A percentile compares a stretch with the other conserved stretches of the same genome.
phyloP scores from a whole-genome alignment of 2,329 filamentous ascomycete genomes.

The Botryotinia calthae region DNA sequence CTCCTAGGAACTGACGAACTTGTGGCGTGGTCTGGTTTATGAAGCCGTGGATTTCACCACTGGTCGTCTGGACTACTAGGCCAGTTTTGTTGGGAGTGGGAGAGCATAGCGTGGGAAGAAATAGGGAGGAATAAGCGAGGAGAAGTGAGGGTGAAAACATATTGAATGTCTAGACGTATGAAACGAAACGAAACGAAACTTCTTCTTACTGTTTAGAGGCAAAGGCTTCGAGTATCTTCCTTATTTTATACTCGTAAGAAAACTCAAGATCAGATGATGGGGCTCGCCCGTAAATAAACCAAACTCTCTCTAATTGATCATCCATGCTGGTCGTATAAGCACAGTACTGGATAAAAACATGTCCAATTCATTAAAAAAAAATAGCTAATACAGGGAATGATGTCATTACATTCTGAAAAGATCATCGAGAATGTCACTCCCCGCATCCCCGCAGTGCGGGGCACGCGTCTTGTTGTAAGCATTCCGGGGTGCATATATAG shows the following conservation, averaged over 20 bases:
- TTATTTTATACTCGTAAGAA: background rate
- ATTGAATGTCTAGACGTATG: background rate
- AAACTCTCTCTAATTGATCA: background rate
- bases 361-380: background rate
- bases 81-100: background rate
- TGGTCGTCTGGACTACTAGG: constrained; percentile 25
- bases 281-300: background rate
- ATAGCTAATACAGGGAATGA: background rate
- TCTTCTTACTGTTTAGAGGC: background rate
- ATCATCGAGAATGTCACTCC: background rate
- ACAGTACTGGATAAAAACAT: background rate
- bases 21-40: constrained; percentile 26
- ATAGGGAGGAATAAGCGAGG: background rate
- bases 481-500: background rate
- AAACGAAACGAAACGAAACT: background rate
- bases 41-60: constrained; percentile 24
- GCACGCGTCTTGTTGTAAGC: too few species aligned
- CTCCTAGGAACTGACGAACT: constrained; percentile 40
- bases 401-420: background rate
- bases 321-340: background rate
- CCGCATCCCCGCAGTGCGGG: background rate
- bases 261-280: background rate
- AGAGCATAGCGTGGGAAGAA: background rate
- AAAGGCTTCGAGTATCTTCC: background rate
- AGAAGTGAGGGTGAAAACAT: background rate